Percentiles rank a stretch among this genome's conserved stretches.
Evolutionary conservation across 805 yeast genomes (phyloP).

Genomic region (Scheffersomyces stipitis): DNA sequence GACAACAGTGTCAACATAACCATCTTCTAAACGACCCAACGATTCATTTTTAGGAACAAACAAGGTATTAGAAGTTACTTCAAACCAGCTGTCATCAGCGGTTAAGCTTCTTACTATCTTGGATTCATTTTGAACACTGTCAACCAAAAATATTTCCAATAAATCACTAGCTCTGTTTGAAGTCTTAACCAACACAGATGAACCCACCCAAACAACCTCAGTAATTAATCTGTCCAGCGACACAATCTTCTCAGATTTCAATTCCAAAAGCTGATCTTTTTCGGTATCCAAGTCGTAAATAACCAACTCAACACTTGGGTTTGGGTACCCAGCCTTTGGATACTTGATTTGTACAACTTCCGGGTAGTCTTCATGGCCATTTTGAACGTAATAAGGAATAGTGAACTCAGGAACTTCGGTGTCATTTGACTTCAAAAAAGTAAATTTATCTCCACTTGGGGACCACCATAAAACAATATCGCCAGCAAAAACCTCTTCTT

Average conservation of each 20-base stretch:
- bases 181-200: slow-evolving; percentile 54
- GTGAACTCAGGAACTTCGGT: slow-evolving; percentile 53
- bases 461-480: slow-evolving; percentile 75
- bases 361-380: slow-evolving; percentile 47
- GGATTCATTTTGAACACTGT: slow-evolving; percentile 28
- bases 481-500: slow-evolving; percentile 66
- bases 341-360: slow-evolving; percentile 48
- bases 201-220: slow-evolving; percentile 58
- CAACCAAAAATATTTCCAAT: slow-evolving; percentile 50
- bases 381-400: slow-evolving; percentile 51
- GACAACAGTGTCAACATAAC: slow-evolving; percentile 77
- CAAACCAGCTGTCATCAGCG: slow-evolving; percentile 61
- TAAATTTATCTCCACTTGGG: slow-evolving; percentile 55
- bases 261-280: slow-evolving; percentile 9
- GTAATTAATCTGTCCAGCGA: slow-evolving; percentile 54
- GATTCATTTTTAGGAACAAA: slow-evolving; percentile 37
- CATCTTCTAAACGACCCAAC: slow-evolving; percentile 43
- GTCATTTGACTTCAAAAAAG: slow-evolving; percentile 61
- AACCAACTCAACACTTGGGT: slow-evolving; percentile 54
- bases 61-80: slow-evolving; percentile 37
- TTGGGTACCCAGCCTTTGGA: slow-evolving; percentile 70
- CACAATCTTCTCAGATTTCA: slow-evolving; percentile 22
- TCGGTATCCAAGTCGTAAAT: slow-evolving; percentile 37
- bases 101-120: slow-evolving; percentile 43
- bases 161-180: slow-evolving; percentile 62